Conservation (phyloP, 225 moss, liverwort and hornwort species). For the Sphagnum contortum region DNA sequence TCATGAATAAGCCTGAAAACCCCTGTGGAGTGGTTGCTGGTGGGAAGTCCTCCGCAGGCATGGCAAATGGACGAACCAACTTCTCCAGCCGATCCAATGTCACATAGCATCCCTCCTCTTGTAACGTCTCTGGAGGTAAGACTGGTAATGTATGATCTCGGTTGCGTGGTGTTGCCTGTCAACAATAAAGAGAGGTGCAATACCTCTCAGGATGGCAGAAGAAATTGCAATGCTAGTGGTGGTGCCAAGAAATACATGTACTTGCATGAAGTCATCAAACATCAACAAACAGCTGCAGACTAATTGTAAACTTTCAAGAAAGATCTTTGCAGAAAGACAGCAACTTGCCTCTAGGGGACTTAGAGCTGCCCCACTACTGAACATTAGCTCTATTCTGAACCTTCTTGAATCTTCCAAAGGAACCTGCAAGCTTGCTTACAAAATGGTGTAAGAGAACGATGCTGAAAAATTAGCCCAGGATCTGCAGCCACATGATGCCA, state of each 20-base stretch:
- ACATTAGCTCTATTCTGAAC: conserved; percentile 97
- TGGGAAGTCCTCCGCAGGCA: conserved; percentile 99
- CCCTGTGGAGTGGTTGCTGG: conserved; percentile 96
- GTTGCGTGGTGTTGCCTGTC: conserved; percentile 80
- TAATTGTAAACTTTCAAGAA: not conserved
- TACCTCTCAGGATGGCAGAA: not conserved
- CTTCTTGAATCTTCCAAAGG: conserved; percentile 86
- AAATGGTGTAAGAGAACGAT: too few relatives aligned
- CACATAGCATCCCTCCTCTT: conserved; percentile 78
- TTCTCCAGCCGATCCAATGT: conserved; percentile 92
- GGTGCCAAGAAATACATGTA: not conserved
- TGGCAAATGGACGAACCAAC: conserved; percentile 90
- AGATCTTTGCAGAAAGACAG: not conserved
- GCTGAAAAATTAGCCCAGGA: too few relatives aligned
- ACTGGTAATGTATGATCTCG: conserved; percentile 98
- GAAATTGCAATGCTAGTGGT: not conserved
- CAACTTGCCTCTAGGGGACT: conserved; percentile 80
- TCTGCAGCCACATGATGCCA: not conserved
- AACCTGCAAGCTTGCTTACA: conserved; percentile 28
- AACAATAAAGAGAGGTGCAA: conserved; percentile 10
- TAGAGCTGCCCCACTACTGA: conserved; percentile 88
- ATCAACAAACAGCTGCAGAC: not conserved
- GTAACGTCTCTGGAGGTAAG: conserved; percentile 69
- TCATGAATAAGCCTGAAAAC: conserved; percentile 95
- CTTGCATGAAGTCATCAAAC: not conserved